Conservation (phyloP, 177 flowering plant species). For the Vitis hybrid region DNA sequence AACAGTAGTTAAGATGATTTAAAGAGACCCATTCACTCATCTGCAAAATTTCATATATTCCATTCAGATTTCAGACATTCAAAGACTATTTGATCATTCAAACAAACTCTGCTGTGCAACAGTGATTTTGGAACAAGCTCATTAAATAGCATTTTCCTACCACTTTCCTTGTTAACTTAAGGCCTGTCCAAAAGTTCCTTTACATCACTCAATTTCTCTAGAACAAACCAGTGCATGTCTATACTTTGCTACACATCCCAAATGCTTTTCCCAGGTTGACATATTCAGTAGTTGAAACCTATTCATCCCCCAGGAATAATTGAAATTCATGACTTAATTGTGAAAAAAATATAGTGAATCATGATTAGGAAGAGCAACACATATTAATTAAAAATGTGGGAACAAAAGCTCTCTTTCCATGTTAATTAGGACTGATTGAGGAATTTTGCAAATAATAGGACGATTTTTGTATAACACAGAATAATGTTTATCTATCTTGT, state of each 20-base stretch:
- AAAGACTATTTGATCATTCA: neutral
- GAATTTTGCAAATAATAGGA: too few species aligned
- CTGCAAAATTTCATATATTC: neutral
- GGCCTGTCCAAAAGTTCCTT: neutral
- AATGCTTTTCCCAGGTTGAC: too few species aligned
- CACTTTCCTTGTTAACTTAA: neutral
- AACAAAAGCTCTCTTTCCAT: too few species aligned
- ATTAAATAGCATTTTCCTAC: neutral
- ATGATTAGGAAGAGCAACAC: too few species aligned
- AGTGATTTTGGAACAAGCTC: neutral
- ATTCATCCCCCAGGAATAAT: too few species aligned
- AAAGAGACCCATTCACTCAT: neutral
- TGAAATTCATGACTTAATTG: too few species aligned
- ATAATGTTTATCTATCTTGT: too few species aligned
- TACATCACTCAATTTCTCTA: neutral
- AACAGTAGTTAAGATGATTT: neutral
- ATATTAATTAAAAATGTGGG: too few species aligned
- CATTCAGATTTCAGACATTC: neutral
- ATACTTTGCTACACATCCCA: neutral
- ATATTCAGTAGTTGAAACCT: too few species aligned
- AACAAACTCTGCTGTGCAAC: neutral
- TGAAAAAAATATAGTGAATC: too few species aligned
- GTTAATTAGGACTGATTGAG: too few species aligned
- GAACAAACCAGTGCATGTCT: neutral
- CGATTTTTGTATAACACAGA: too few species aligned